Base-by-base conservation (phyloP, 2,329 filamentous ascomycete species). In the Fusarium anguioides region DNA sequence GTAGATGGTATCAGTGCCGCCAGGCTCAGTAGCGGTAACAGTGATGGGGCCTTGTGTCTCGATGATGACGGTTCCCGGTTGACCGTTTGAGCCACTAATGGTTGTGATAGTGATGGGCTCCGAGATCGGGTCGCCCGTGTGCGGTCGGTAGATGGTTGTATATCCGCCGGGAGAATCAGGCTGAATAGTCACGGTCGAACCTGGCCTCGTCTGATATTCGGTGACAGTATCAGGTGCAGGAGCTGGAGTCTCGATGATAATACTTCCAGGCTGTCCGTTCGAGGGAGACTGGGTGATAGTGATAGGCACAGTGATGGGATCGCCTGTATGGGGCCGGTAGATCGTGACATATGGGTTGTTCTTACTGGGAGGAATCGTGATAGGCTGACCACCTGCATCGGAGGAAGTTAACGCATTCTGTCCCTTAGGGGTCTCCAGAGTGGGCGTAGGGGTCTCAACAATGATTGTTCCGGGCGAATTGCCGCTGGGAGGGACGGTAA, bases 51-150 rank as follows among this genome's bases (percentile, higher is more conserved):
- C 58, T 27, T 66, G 64, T 31, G 64, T 66, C 44, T 66, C 64
- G 29, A 66, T 68, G 18, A 66, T 49, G 17, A 66, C 56, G 5
- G 64, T 66, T n/a, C 64, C 64, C 11, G 63, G 56, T n/a, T 66
- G 56, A 6, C 62, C 63, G 4, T 58, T 62, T n/a, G 56, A 59
- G 23, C 60, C 60, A 17, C 29, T 39, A 8, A 64, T 64, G 10
- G 60, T 64, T 41, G 58, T 67, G 33, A 67, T 42, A 5, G 64
- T 67, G 8, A 67, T 55, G 9, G 64, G 64, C 29, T 58, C 42
- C 8, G 58, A 49, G 20, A 67, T 67, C 10, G 48, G 64, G 3
- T 42, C 37, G 4, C 64, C 64, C 3, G 41, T 54, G 8, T 67
- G 64, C 3, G 64, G 64, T 20, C 59, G 50, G n/a, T 68, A 67